Evolutionary conservation across 176 grass and related monocot species (phyloP).

Genomic region (Bonia amplexicaulis): DNA sequence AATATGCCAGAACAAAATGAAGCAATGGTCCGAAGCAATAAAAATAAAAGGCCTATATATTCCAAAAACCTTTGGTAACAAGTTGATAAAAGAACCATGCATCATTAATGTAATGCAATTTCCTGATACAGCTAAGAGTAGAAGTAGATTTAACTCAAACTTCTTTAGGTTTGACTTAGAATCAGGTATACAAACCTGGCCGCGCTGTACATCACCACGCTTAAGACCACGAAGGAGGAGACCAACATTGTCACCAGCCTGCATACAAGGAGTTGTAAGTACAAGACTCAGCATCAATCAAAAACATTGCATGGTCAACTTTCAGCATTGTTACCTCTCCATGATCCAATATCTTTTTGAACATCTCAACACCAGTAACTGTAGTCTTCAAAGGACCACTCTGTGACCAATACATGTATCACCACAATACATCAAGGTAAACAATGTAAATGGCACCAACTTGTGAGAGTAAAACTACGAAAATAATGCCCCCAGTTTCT

Average conservation of each 20-base stretch:
- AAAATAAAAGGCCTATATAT: background rate
- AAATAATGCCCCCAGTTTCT: background rate
- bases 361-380: constrained; percentile 99
- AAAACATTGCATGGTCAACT: background rate
- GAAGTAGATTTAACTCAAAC: background rate
- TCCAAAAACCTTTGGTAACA: background rate
- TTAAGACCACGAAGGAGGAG: constrained; percentile 93
- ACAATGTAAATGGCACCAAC: background rate
- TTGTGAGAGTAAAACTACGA: background rate
- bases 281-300: background rate
- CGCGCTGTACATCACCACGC: constrained; percentile 85
- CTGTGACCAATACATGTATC: constrained; percentile 36
- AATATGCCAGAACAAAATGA: background rate
- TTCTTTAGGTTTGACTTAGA: background rate
- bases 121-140: background rate
- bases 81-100: background rate
- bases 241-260: constrained; percentile 97
- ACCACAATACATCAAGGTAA: background rate
- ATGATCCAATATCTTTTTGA: constrained; percentile 97
- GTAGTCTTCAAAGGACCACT: constrained; percentile 82
- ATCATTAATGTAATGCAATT: background rate
- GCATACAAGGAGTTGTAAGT: background rate
- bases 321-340: constrained; percentile 62
- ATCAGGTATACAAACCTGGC: constrained; percentile 52
- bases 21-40: background rate